Evolutionary conservation across 169 alveolate genomes (phyloP).

Genomic region (Plasmodium billcollinsi): DNA sequence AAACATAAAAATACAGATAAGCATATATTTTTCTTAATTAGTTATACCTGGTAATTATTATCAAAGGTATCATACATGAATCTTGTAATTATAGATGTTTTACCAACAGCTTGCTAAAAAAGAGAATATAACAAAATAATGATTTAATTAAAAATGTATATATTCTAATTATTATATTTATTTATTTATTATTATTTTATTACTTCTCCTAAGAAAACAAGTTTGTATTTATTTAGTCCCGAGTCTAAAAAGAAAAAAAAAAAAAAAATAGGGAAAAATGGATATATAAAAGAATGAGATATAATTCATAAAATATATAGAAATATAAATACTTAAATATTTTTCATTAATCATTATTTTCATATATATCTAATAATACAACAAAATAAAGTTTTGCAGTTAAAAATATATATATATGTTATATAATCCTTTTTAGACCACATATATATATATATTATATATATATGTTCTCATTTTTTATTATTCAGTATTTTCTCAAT

Average conservation of each 20-base stretch:
- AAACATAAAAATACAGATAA: too few species aligned
- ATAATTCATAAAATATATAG: not conserved
- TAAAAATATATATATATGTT: too few species aligned
- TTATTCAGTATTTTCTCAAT: too few species aligned
- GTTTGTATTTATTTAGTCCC: conserved; percentile 91
- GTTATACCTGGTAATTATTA: conserved; percentile 93
- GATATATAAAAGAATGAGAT: not conserved
- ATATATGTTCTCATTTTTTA: too few species aligned
- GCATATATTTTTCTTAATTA: not conserved
- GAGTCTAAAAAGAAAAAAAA: conserved; percentile 34
- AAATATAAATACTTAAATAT: too few species aligned
- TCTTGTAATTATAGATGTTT: conserved; percentile 97
- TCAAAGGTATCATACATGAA: conserved; percentile 98
- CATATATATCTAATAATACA: too few species aligned
- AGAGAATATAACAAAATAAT: conserved; percentile 22
- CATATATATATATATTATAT: too few species aligned
- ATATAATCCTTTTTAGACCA: too few species aligned
- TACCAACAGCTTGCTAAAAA: conserved; percentile 96
- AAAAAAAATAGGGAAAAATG: not conserved
- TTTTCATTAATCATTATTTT: too few species aligned
- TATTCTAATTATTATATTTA: not conserved
- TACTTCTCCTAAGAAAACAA: conserved; percentile 95
- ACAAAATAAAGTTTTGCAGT: too few species aligned
- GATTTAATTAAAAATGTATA: not conserved
- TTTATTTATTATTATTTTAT: not conserved